These are phyloP conservation scores for Asclepias syriaca DNA, from an alignment of 257 asterid genomes.

Conservation along the genomic window DNA sequence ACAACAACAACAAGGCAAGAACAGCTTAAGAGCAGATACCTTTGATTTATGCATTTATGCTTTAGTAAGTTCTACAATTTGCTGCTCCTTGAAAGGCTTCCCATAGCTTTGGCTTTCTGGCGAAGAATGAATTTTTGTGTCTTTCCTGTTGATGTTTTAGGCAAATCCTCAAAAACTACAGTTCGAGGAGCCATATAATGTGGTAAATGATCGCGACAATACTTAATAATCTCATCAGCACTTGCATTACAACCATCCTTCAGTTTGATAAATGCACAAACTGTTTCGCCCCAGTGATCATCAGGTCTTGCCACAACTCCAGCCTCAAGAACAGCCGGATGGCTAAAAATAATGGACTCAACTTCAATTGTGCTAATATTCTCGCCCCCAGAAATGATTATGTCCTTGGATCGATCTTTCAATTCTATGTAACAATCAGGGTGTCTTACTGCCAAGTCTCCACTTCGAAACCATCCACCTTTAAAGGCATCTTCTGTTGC, in stretches of 20 bases:
- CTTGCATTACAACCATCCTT: slow-evolving; percentile 24
- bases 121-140: slow-evolving; percentile 31
- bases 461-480: slow-evolving; percentile 33
- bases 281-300: slow-evolving; percentile 37
- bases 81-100: slow-evolving; percentile 31
- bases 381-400: slow-evolving; percentile 36
- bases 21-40: neutral
- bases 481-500: slow-evolving; percentile 34
- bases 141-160: slow-evolving; percentile 38
- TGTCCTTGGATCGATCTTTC: slow-evolving; percentile 35
- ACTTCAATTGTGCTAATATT: slow-evolving; percentile 37
- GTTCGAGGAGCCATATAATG: slow-evolving; percentile 36
- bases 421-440: slow-evolving; percentile 32
- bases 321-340: slow-evolving; percentile 33
- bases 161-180: slow-evolving; percentile 31
- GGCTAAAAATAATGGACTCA: slow-evolving; percentile 26
- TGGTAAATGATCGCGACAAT: slow-evolving; percentile 31
- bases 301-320: slow-evolving; percentile 36
- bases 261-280: slow-evolving; percentile 34
- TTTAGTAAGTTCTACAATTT: slow-evolving; percentile 5
- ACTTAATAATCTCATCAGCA: slow-evolving; percentile 23
- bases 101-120: slow-evolving; percentile 30
- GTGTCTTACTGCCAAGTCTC: slow-evolving; percentile 34
- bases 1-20: neutral
- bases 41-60: neutral